phyloP scores from a whole-genome alignment of 345 rosid species.

The Theobroma cacao region DNA sequence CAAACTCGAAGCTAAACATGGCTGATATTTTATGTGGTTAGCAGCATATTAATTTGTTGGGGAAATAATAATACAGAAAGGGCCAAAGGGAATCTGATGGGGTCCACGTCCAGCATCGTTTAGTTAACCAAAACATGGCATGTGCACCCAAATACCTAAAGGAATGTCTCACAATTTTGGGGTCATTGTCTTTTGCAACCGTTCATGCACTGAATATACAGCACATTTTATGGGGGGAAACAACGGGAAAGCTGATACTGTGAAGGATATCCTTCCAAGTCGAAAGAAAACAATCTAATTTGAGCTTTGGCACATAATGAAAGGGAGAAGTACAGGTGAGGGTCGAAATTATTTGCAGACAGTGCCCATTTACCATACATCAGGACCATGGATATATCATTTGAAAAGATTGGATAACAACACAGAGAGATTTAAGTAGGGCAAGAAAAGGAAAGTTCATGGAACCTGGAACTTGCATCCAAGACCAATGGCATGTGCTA shows the following conservation, averaged over 20 bases:
- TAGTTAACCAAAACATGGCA: not conserved
- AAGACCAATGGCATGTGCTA: no score
- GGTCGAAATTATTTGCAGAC: no score
- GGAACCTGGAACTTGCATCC: no score
- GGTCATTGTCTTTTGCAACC: not conserved
- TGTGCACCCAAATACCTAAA: conserved; percentile 5
- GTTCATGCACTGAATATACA: not conserved
- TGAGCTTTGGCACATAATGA: not conserved
- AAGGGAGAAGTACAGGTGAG: not conserved
- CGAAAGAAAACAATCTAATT: not conserved
- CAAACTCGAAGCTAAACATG: not conserved
- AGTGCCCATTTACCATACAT: no score
- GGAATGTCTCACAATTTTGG: conserved; percentile 1
- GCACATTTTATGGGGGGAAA: not conserved
- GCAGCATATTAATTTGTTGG: not conserved
- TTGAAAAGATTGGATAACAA: no score
- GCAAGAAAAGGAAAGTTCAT: no score
- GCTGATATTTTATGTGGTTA: not conserved
- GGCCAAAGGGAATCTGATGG: not conserved
- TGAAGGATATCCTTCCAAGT: not conserved
- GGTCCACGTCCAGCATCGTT: not conserved
- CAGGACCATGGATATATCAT: no score
- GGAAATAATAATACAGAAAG: not conserved
- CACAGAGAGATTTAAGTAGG: no score
- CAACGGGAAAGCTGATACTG: not conserved